Evolutionary conservation across 805 yeast species (phyloP), one percentile per base, ranked within the genome.

Genomic region (Ogataea trehalophila): DNA sequence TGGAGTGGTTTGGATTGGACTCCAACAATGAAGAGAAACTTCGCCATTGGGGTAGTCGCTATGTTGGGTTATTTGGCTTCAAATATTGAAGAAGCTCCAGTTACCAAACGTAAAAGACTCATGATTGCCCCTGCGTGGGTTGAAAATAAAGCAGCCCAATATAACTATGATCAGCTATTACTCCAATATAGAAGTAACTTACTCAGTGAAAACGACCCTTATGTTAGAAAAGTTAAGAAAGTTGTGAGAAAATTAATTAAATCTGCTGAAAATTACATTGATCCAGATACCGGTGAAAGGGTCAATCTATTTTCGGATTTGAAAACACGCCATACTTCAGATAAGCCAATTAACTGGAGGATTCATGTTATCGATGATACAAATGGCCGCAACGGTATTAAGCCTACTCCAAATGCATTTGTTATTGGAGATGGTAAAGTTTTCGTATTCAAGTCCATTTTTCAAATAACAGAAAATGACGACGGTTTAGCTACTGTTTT

Each of bases 341-440:
- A 39, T n/a, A 22, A 14, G 5, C 18, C 60, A 0, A 54, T 65
- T 14, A 73, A 83, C 38, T 94, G 99, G 98, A 71, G 78, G 53
- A 79, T 94, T 29, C 88, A 88, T 61, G 86, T 94, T 20, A 83
- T 88, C 18, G 77, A 84, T 52, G 84, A 80, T 48, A 80, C 85
- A 2, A 67, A 67, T 33, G 31, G 31, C 31, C 31, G 74, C 74
- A n/a, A 47, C 47, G 9, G 50, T 52, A 48, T 26, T 11, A 33
- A 44, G 16, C 91, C 95, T 15, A 96, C 98, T 2, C 98, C 99
- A 3, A 94, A 94, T 68, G 99, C 99, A 1, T 92, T 94, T 68
- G 96, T 94, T 17, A 72, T 94, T 34, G 98, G 98, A 18, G 92
- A 94, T 51, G 99, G 99, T 6, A 91, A 91, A 65, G 96, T 94